phyloP scores from a whole-genome alignment of 257 asterid species.

The Verbena officinalis region DNA sequence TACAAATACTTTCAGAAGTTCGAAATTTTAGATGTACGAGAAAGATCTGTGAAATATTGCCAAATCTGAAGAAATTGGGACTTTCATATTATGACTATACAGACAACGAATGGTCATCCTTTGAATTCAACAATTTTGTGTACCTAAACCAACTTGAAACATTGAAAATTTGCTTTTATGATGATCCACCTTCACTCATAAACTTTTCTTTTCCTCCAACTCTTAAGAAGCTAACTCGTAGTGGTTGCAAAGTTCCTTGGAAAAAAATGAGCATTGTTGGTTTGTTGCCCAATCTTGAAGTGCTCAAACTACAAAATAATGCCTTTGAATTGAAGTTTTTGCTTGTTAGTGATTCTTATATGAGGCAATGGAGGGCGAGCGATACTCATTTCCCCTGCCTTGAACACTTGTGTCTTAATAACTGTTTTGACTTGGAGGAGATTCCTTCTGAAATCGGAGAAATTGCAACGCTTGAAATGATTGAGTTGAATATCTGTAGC shows the following conservation, averaged over 20 bases:
- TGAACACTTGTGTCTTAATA: neutral
- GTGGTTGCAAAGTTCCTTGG: neutral
- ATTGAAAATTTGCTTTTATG: neutral
- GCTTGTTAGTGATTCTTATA: neutral
- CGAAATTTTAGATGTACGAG: neutral
- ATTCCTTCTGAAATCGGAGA: neutral
- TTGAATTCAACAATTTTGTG: constrained; percentile 8
- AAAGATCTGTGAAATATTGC: neutral
- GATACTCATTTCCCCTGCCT: constrained; percentile 3
- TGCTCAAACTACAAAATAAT: neutral
- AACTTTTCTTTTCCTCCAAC: neutral
- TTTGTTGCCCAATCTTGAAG: constrained; percentile 2
- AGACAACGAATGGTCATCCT: neutral
- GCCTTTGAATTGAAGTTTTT: constrained; percentile 1
- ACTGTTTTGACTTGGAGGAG: neutral
- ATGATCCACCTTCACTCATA: neutral
- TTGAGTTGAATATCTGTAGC: neutral
- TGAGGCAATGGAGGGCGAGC: constrained; percentile 6
- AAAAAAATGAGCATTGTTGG: neutral
- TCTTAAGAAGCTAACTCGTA: neutral
- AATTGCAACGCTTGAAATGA: neutral
- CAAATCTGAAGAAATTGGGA: constrained; percentile 6
- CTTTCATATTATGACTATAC: neutral
- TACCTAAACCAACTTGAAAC: neutral
- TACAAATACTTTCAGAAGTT: constrained; percentile 18